Conservation (phyloP, 2,329 filamentous ascomycete genomes). For the Graphilbum sp. region DNA sequence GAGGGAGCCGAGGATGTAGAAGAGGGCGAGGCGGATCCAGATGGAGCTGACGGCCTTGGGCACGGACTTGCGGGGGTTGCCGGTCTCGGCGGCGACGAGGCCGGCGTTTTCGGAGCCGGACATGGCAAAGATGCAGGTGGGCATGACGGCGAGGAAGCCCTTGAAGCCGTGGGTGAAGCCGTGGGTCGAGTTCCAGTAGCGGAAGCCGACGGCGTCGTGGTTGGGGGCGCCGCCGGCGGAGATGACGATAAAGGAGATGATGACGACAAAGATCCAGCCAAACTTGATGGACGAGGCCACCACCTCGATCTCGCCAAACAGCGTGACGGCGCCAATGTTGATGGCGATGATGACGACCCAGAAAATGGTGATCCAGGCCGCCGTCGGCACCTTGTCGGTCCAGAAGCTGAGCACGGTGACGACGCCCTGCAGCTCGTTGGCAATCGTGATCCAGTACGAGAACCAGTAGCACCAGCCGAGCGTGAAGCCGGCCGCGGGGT, state of each 20-base stretch:
- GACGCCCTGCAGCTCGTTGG: constrained; percentile 3
- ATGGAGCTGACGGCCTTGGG: constrained; percentile 73
- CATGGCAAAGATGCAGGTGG: neutral
- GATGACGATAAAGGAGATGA: constrained; percentile 33
- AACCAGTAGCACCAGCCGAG: constrained; percentile 35
- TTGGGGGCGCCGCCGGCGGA: constrained; percentile 21
- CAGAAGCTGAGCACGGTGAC: constrained; percentile 4
- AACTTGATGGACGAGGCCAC: constrained; percentile 22
- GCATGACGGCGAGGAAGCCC: neutral
- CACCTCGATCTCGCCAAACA: constrained; percentile 9
- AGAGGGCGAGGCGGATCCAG: constrained; percentile 16
- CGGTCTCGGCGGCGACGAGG: constrained; percentile 55
- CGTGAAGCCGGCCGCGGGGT: constrained; percentile 28
- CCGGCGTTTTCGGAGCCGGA: constrained; percentile 19
- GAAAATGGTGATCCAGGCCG: constrained; percentile 2
- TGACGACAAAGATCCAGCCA: constrained; percentile 30
- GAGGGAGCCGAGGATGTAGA: constrained; percentile 34
- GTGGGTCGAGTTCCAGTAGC: constrained; percentile 5
- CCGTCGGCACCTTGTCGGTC: constrained; percentile 1
- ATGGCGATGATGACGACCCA: constrained; percentile 6
- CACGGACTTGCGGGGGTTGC: constrained; percentile 54
- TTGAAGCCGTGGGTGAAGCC: constrained; percentile 5
- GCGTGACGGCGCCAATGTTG: constrained; percentile 5
- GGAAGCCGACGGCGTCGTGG: constrained; percentile 6
- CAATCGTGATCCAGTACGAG: constrained; percentile 24